A percentile compares a stretch with the other conserved stretches of the same genome.
Conservation (phyloP, 2,329 filamentous ascomycete genomes). For the Aspergillus brasiliensis region DNA sequence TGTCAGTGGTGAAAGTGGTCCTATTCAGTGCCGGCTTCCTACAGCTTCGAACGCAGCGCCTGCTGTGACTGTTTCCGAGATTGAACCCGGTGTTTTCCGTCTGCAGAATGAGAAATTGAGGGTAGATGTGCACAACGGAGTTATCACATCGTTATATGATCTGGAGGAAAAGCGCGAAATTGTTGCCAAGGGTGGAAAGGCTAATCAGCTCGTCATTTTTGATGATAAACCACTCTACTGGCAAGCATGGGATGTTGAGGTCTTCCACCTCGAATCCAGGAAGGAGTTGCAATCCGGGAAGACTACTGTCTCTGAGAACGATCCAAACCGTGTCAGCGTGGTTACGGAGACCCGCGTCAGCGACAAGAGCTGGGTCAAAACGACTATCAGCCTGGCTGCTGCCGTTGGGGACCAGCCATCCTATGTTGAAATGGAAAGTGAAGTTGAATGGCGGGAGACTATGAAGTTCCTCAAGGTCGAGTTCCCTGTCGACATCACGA, state of each 20-base stretch:
- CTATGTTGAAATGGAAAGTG: slow-evolving; percentile 75
- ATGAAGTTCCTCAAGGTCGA: slow-evolving; percentile 99
- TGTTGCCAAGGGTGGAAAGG: slow-evolving; percentile 71
- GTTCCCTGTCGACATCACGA: slow-evolving; percentile 88
- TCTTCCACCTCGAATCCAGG: slow-evolving; percentile 87
- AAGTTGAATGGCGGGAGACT: slow-evolving; percentile 95
- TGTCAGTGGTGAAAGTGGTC: slow-evolving; percentile 50
- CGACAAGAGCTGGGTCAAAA: slow-evolving; percentile 80
- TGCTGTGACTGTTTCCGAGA: slow-evolving; percentile 53
- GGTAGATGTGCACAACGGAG: slow-evolving; percentile 72
- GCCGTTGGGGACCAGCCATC: slow-evolving; percentile 66
- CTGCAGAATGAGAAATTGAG: slow-evolving; percentile 76
- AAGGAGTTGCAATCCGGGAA: slow-evolving; percentile 70
- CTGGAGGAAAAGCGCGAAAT: slow-evolving; percentile 72
- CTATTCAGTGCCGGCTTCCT: slow-evolving; percentile 37
- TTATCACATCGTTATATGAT: slow-evolving; percentile 84
- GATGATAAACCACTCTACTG: slow-evolving; percentile 97
- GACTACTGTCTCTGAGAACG: slow-evolving; percentile 71
- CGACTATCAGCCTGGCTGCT: slow-evolving; percentile 77
- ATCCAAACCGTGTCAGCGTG: slow-evolving; percentile 76
- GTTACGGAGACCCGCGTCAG: slow-evolving; percentile 86
- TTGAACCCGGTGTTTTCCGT: slow-evolving; percentile 67
- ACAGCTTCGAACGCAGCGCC: slow-evolving; percentile 26
- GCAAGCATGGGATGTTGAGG: slow-evolving; percentile 98
- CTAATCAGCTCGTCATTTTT: slow-evolving; percentile 90